phyloP scores from a whole-genome alignment of 495 filamentous ascomycete species.

The Penicillium malachiteum region DNA sequence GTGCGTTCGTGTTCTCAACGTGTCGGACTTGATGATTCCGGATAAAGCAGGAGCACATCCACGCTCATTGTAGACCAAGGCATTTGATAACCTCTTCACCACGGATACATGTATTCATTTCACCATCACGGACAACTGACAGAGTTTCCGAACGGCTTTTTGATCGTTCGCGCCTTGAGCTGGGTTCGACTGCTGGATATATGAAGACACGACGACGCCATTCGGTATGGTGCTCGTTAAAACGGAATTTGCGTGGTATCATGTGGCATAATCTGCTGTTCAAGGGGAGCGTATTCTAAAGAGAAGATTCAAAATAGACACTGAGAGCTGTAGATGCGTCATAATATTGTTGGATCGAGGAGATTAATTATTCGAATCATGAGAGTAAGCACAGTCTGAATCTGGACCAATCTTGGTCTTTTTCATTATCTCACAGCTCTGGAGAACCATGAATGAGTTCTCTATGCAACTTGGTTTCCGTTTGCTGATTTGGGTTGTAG shows the following conservation, averaged over 20 bases:
- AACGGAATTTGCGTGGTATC: slow-evolving; percentile 56
- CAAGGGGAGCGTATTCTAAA: slow-evolving; percentile 46
- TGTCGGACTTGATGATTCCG: slow-evolving; percentile 72
- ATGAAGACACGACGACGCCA: slow-evolving; percentile 69
- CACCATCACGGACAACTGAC: slow-evolving; percentile 72
- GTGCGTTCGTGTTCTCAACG: slow-evolving; percentile 65
- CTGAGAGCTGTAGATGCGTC: slow-evolving; percentile 43
- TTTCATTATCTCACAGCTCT: too few species aligned
- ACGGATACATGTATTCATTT: slow-evolving; percentile 59
- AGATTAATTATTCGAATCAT: slow-evolving; percentile 56
- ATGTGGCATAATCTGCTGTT: slow-evolving; percentile 60
- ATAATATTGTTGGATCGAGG: slow-evolving; percentile 49
- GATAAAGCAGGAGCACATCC: slow-evolving; percentile 59
- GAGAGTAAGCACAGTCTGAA: slow-evolving; percentile 36
- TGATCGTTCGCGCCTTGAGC: slow-evolving; percentile 49
- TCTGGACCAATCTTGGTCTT: too few species aligned
- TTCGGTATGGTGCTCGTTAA: slow-evolving; percentile 77
- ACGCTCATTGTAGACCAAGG: slow-evolving; percentile 54
- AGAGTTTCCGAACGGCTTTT: slow-evolving; percentile 64
- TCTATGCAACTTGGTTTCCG: background rate
- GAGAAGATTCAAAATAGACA: slow-evolving; percentile 48
- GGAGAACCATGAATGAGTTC: too few species aligned
- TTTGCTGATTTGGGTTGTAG: slow-evolving; percentile 24
- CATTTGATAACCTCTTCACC: slow-evolving; percentile 62
- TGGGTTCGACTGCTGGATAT: slow-evolving; percentile 62